Base-by-base conservation (phyloP, 495 filamentous ascomycete species). In the Penicillium paxilli region DNA sequence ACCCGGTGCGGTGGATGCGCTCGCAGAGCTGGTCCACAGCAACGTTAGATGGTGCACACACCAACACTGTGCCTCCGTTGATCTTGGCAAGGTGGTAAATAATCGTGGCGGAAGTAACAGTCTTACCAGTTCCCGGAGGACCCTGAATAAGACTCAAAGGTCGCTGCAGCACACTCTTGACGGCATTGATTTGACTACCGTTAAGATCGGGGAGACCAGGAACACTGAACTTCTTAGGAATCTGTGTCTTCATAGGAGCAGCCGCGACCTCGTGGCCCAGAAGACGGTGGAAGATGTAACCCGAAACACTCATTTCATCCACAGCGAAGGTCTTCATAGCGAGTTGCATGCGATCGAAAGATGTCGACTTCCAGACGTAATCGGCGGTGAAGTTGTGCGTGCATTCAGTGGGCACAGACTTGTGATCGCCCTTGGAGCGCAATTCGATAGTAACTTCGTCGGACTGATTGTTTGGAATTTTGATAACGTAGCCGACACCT, bases 311-410 rank as follows among this genome's bases (percentile, higher is more conserved):
- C 87, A 95, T 90, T 64, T 99, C 94, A 59, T 99, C 94, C 45
- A 99, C 86, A 20, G 94, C 94, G 65, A 99, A 99, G 0, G 90
- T 98, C 80, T 98, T 97, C 94, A 99, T 98, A 30, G 94, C 94
- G 55, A 90, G 84, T 69, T 99, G 94, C 94, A 99, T 99, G 54
- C 94, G 92, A 66, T 99, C 94, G 65, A 98, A 99, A 0, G 92
- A 96, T 1, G 95, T 99, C 19, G 94, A 94, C 65, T 99, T 99
- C 94, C 94, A 99, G 25, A 99, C 94, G 66, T 99, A 99, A 69
- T 99, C 94, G 53, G 92, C 94, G 30, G 88, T 96, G 70, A 98
- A 99, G 65, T 96, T 95, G 70, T 96, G 92, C 1, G 95, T 97
- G 75, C 95, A 97, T 63, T 99, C 94, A 0, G 91, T 97, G 2